phyloP scores from a whole-genome alignment of 768 basidiomycete species.

The Hygrophorus pudorinus region DNA sequence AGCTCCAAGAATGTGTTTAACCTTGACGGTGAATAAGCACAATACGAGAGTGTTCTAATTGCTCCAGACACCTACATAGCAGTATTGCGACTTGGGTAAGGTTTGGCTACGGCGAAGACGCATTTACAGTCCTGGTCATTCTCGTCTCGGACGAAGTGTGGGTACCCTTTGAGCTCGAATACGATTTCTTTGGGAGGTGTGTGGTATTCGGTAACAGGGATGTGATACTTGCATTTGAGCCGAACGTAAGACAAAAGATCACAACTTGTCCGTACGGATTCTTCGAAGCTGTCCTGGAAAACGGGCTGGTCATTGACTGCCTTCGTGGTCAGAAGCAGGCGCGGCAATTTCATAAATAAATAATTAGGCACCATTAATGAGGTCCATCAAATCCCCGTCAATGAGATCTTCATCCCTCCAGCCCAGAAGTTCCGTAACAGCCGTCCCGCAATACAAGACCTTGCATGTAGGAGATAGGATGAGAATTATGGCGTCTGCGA shows the following conservation, averaged over 20 bases:
- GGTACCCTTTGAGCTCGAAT: conserved; percentile 63
- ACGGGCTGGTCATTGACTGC: conserved; percentile 48
- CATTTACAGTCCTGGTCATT: conserved; percentile 38
- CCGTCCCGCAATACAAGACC: conserved; percentile 60
- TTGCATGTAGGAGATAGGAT: conserved; percentile 53
- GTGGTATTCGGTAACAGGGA: conserved; percentile 12
- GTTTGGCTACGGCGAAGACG: conserved; percentile 67
- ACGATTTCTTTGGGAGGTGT: conserved; percentile 36
- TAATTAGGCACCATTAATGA: conserved; percentile 47
- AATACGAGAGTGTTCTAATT: neutral
- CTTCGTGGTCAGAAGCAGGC: conserved; percentile 5
- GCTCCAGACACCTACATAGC: conserved; percentile 40
- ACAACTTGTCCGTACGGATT: conserved; percentile 36
- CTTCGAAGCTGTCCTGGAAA: conserved; percentile 48
- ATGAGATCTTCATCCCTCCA: conserved; percentile 69
- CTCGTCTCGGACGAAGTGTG: conserved; percentile 34
- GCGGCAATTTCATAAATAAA: neutral
- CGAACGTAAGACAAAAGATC: conserved; percentile 54
- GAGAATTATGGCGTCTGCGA: conserved; percentile 63
- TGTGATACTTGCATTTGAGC: conserved; percentile 39
- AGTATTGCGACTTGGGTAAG: conserved; percentile 65
- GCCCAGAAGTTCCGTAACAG: conserved; percentile 63
- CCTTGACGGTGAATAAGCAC: conserved; percentile 27
- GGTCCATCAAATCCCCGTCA: conserved; percentile 52
- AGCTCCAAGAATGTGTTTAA: conserved; percentile 70